Conservation (phyloP, 805 yeast genomes). For the Suhomyces faveliae region DNA sequence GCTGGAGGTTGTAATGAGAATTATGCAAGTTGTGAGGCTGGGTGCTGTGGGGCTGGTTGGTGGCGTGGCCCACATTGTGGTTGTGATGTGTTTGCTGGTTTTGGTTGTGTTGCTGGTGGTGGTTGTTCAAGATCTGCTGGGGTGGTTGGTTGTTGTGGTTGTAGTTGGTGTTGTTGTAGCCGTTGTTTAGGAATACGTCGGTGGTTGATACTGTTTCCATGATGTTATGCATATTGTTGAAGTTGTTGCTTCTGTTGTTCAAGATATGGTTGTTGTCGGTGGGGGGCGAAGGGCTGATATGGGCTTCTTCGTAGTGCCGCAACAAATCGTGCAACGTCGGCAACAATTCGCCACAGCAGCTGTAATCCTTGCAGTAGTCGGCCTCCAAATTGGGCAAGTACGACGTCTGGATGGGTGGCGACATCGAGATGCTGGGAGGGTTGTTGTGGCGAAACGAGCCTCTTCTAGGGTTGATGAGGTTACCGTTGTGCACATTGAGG, state of each 20-base stretch:
- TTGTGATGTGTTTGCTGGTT: constrained; percentile 10
- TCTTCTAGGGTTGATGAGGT: constrained; percentile 35
- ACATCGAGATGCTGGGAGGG: constrained; percentile 34
- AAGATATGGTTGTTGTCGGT: constrained; percentile 31
- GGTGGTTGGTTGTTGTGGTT: constrained; percentile 15
- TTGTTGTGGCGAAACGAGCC: constrained; percentile 35
- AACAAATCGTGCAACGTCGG: constrained; percentile 93
- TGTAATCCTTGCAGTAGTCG: constrained; percentile 93
- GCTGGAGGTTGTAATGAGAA: constrained; percentile 23
- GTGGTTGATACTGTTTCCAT: constrained; percentile 91
- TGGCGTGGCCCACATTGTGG: neutral
- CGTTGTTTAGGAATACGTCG: constrained; percentile 73
- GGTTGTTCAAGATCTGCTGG: constrained; percentile 13
- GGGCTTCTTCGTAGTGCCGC: constrained; percentile 95
- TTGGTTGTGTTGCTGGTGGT: constrained; percentile 10
- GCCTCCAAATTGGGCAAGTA: constrained; percentile 93
- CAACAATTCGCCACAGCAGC: constrained; percentile 89
- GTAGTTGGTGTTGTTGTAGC: constrained; percentile 20
- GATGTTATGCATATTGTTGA: constrained; percentile 51
- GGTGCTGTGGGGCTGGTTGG: constrained; percentile 7
- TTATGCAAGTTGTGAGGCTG: constrained; percentile 19
- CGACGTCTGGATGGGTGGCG: constrained; percentile 69
- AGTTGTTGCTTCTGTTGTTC: constrained; percentile 29
- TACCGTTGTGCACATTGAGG: constrained; percentile 16
- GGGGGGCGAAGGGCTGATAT: constrained; percentile 62